Conservation (phyloP, 2,329 filamentous ascomycete species). For the Parastagonospora avenae region DNA sequence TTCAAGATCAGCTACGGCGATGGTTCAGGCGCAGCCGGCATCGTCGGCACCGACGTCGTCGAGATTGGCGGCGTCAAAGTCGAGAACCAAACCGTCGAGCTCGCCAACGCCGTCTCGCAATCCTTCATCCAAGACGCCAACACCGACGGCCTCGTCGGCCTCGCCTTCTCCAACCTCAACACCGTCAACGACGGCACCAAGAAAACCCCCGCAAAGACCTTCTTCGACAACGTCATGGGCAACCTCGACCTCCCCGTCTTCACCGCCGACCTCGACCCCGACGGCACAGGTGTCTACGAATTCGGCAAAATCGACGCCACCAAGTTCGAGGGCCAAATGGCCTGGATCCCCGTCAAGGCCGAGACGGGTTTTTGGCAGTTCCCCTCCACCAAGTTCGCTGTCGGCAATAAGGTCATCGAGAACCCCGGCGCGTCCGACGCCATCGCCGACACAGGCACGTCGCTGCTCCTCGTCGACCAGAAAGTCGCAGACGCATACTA, state of each 20-base stretch:
- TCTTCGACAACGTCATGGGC: conserved; percentile 72
- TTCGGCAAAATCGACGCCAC: conserved; percentile 71
- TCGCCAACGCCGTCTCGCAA: conserved; percentile 64
- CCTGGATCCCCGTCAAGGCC: conserved; percentile 66
- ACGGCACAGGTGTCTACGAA: conserved; percentile 69
- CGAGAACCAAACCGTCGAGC: conserved; percentile 67
- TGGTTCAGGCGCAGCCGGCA: conserved; percentile 65
- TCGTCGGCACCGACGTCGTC: conserved; percentile 71
- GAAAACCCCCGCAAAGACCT: conserved; percentile 69
- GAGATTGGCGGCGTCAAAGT: conserved; percentile 69
- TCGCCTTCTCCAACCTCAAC: conserved; percentile 70
- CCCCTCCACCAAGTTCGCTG: conserved; percentile 60
- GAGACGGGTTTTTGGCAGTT: conserved; percentile 74
- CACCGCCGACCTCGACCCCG: conserved; percentile 69
- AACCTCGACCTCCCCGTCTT: conserved; percentile 69
- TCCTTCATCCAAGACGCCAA: conserved; percentile 65
- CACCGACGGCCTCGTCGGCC: conserved; percentile 71
- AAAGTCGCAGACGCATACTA: conserved; percentile 57
- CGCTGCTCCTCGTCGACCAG: conserved; percentile 64
- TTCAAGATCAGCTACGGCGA: conserved; percentile 75
- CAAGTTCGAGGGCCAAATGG: conserved; percentile 67
- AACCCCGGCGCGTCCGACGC: conserved; percentile 56
- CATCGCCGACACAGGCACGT: conserved; percentile 64
- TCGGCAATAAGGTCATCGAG: conserved; percentile 60
- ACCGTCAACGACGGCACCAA: conserved; percentile 57